Evolutionary conservation across 2,329 filamentous ascomycete genomes (phyloP).

Genomic region (Meredithiella fracta): DNA sequence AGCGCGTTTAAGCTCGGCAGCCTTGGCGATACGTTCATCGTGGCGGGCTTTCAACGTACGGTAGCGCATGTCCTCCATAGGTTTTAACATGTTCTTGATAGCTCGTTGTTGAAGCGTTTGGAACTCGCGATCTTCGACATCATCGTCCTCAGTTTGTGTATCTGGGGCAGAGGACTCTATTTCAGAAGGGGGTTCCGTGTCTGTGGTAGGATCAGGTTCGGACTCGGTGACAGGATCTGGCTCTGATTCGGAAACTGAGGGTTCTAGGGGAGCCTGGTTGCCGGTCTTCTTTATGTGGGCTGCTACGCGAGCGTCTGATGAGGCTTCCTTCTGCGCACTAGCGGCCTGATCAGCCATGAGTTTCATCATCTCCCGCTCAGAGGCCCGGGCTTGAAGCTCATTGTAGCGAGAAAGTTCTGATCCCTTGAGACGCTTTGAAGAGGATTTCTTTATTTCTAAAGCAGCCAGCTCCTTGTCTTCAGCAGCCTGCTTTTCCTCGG

Average conservation of each 20-base stretch:
- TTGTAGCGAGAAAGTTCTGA: slow-evolving; percentile 10
- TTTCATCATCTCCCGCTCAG: slow-evolving; percentile 10
- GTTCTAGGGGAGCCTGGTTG: background rate
- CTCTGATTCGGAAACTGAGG: slow-evolving; percentile 4
- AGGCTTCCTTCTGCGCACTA: background rate
- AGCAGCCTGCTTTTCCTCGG: slow-evolving; percentile 5
- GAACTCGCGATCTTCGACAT: slow-evolving; percentile 8
- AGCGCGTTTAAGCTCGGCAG: slow-evolving; percentile 3
- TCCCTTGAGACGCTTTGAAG: slow-evolving; percentile 4
- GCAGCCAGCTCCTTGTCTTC: slow-evolving; percentile 11
- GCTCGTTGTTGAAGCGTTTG: slow-evolving; percentile 7
- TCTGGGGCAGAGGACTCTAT: slow-evolving; percentile 13
- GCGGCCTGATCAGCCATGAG: slow-evolving; percentile 11
- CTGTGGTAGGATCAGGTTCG: slow-evolving; percentile 12
- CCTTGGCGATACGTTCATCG: slow-evolving; percentile 5
- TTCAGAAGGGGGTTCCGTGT: slow-evolving; percentile 13
- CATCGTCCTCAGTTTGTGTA: slow-evolving; percentile 13
- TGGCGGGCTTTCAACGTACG: slow-evolving; percentile 1
- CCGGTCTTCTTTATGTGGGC: background rate
- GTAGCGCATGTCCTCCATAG: slow-evolving; percentile 10
- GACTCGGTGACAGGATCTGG: slow-evolving; percentile 12
- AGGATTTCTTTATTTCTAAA: slow-evolving; percentile 9
- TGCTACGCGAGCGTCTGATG: background rate
- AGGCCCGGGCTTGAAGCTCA: slow-evolving; percentile 9
- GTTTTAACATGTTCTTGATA: slow-evolving; percentile 5